Percentiles rank a stretch among this genome's conserved stretches.
These are phyloP conservation scores for Haematococcus sp. DNA, from an alignment of 139 green algal genomes.

Conservation along the genomic window DNA sequence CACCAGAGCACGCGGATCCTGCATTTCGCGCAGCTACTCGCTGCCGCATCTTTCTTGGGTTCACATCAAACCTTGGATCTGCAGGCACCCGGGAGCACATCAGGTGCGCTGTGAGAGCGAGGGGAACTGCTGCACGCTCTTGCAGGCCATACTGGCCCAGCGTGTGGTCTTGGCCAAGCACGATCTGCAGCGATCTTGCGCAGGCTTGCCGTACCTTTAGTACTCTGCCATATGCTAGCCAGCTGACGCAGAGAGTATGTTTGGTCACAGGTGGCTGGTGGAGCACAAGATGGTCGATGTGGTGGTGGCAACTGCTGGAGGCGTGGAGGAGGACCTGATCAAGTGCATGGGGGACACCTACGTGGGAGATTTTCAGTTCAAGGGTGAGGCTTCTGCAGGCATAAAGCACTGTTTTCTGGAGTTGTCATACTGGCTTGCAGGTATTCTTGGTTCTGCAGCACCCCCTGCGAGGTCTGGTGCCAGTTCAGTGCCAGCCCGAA, in stretches of 20 bases:
- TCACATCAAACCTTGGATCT: conserved; percentile 94
- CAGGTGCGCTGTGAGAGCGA: conserved; percentile 24
- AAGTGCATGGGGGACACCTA: conserved; percentile 96
- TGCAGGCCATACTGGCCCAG: no score
- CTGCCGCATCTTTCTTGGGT: conserved; percentile 93
- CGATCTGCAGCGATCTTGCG: no score
- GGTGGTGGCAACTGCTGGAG: conserved; percentile 93
- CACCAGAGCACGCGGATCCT: conserved; percentile 40
- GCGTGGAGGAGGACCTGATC: conserved; percentile 98
- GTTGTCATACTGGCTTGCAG: no score
- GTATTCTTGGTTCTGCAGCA: not conserved
- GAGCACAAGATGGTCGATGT: conserved; percentile 93
- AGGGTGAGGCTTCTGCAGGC: conserved; percentile 46
- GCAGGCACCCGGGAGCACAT: conserved; percentile 88
- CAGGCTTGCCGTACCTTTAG: no score
- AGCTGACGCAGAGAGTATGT: not conserved
- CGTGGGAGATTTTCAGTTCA: conserved; percentile 88
- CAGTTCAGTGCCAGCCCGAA: not conserved
- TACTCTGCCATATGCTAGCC: not conserved
- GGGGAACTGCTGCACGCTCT: no score
- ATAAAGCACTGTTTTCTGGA: no score
- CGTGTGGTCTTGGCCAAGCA: not conserved
- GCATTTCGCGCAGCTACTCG: conserved; percentile 40
- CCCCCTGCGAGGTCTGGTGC: no score
- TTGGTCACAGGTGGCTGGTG: conserved; percentile 67